These are phyloP conservation scores for Crotalaria pallida DNA, from an alignment of 306 rosid species.

Conservation along the genomic window DNA sequence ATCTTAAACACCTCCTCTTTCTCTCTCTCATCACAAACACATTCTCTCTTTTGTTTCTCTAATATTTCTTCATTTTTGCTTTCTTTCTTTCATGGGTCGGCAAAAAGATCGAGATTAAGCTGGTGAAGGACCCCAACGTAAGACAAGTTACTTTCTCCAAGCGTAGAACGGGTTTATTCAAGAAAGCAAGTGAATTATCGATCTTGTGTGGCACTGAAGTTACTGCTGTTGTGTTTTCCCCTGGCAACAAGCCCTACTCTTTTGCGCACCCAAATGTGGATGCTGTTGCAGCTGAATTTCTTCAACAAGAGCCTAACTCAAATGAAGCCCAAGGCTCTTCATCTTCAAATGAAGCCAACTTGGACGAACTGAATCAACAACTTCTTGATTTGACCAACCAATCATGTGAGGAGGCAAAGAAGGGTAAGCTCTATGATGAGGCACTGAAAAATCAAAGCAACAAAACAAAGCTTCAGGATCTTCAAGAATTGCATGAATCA, in stretches of 20 bases:
- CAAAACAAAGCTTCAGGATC: background rate
- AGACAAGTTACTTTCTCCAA: conserved; percentile 60
- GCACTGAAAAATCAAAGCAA: conserved; percentile 25
- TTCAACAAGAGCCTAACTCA: conserved; percentile 8
- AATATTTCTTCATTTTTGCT: no score
- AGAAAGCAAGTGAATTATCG: conserved; percentile 56
- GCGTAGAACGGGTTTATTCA: conserved; percentile 52
- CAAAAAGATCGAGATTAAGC: conserved; percentile 48
- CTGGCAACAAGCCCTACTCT: conserved; percentile 40
- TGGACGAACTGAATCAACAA: conserved; percentile 24
- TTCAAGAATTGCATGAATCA: conserved; percentile 14
- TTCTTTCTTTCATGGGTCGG: conserved; percentile 36
- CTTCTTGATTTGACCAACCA: conserved; percentile 19
- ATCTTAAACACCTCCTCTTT: no score
- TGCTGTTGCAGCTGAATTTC: conserved; percentile 21
- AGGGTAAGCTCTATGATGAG: conserved; percentile 13
- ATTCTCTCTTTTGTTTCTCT: no score
- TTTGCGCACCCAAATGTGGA: conserved; percentile 51
- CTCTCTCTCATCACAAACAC: no score
- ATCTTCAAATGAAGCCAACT: conserved; percentile 14
- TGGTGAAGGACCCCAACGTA: conserved; percentile 41
- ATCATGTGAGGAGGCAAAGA: conserved; percentile 25
- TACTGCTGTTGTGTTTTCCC: conserved; percentile 5
- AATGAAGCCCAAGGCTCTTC: background rate
- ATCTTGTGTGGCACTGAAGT: conserved; percentile 46